Percentiles rank a stretch among this genome's conserved stretches.
Evolutionary conservation across 2,329 filamentous ascomycete genomes (phyloP).

Genomic region (Neonectria neomacrospora): DNA sequence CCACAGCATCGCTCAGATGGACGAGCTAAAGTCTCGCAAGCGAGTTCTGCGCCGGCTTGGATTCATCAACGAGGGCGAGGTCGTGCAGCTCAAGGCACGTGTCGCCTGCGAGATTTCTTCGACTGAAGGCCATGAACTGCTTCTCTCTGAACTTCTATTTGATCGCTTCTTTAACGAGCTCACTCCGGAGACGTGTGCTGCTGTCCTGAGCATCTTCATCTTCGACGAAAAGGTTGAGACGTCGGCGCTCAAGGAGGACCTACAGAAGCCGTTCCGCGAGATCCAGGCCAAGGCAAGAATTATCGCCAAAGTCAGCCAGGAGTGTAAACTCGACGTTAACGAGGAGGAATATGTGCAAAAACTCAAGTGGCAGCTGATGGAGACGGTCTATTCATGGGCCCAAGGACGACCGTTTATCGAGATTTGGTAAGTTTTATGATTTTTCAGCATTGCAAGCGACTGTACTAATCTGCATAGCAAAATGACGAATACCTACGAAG

Average conservation of each 20-base stretch:
- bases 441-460: background rate
- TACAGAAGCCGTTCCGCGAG: slow-evolving; percentile 86
- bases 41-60: slow-evolving; percentile 91
- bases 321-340: slow-evolving; percentile 93
- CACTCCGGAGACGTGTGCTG: slow-evolving; percentile 85
- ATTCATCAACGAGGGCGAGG: slow-evolving; percentile 95
- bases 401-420: slow-evolving; percentile 90
- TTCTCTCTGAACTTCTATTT: slow-evolving; percentile 93
- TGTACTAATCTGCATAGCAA: slow-evolving; percentile 69
- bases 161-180: slow-evolving; percentile 98
- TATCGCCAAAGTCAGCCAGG: slow-evolving; percentile 92
- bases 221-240: slow-evolving; percentile 96
- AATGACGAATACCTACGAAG: slow-evolving; percentile 99
- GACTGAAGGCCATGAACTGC: slow-evolving; percentile 87
- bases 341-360: slow-evolving; percentile 92
- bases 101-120: slow-evolving; percentile 98
- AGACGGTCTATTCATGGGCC: slow-evolving; percentile 92
- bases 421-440: slow-evolving; percentile 79
- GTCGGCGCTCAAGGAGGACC: slow-evolving; percentile 80
- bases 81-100: slow-evolving; percentile 95
- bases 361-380: slow-evolving; percentile 97
- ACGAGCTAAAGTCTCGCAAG: slow-evolving; percentile 96
- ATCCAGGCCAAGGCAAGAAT: slow-evolving; percentile 88
- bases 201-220: slow-evolving; percentile 92
- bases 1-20: slow-evolving; percentile 89